Percentiles rank a stretch among this genome's conserved stretches.
Evolutionary conservation across 2,329 filamentous ascomycete species (phyloP).

Genomic region (Pseudogymnoascus sp.): DNA sequence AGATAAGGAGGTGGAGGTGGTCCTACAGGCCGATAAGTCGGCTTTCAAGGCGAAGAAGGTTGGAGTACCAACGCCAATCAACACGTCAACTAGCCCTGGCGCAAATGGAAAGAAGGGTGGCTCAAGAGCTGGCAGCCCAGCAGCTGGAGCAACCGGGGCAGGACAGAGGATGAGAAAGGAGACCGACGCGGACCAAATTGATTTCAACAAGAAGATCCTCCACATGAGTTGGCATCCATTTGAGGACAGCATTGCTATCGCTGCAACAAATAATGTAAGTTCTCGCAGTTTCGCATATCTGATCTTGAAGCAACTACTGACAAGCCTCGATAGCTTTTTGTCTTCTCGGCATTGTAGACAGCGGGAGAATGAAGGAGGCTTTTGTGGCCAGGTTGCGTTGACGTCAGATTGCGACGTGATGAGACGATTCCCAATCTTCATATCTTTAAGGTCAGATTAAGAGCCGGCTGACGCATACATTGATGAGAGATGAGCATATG

Average conservation of each 20-base stretch:
- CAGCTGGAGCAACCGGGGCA: slow-evolving; percentile 62
- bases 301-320: no score
- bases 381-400: slow-evolving; percentile 26
- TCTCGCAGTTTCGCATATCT: no score
- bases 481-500: slow-evolving; percentile 11
- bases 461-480: slow-evolving; percentile 7
- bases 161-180: slow-evolving; percentile 97
- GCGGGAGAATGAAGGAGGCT: slow-evolving; percentile 21
- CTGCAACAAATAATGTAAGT: slow-evolving; percentile 98
- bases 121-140: slow-evolving; percentile 82
- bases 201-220: slow-evolving; percentile 99
- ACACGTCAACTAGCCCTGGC: slow-evolving; percentile 65
- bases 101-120: slow-evolving; percentile 73
- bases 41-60: slow-evolving; percentile 99
- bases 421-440: slow-evolving; percentile 8
- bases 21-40: slow-evolving; percentile 95
- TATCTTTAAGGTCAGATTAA: slow-evolving; percentile 4
- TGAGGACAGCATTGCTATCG: slow-evolving; percentile 98
- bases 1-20: slow-evolving; percentile 93
- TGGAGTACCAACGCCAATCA: slow-evolving; percentile 94
- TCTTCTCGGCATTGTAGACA: slow-evolving; percentile 65
- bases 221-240: slow-evolving; percentile 99
- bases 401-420: slow-evolving; percentile 24
- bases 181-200: slow-evolving; percentile 97
- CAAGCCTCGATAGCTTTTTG: slow-evolving; percentile 51